Percentiles rank a stretch among this genome's conserved stretches.
These are phyloP conservation scores for Cordia subcordata DNA, from an alignment of 257 asterid genomes.

Conservation along the genomic window DNA sequence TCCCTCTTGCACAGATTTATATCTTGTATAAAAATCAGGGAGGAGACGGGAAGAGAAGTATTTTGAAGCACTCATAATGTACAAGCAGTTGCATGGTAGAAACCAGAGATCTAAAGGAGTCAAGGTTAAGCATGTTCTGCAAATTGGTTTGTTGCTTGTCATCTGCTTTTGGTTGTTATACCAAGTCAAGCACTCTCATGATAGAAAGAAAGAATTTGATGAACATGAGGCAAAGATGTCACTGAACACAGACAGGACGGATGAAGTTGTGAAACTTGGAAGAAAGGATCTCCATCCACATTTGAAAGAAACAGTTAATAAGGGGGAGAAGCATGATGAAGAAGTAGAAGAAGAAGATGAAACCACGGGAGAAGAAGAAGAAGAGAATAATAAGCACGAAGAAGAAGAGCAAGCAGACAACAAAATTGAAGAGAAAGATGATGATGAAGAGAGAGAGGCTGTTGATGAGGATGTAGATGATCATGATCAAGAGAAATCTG, in stretches of 20 bases:
- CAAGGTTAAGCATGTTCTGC: slow-evolving; percentile 56
- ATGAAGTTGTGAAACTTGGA: slow-evolving; percentile 48
- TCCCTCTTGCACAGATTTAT: slow-evolving; percentile 15
- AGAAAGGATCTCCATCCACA: slow-evolving; percentile 55
- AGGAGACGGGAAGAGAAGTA: slow-evolving; percentile 13
- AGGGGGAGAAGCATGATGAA: slow-evolving; percentile 30
- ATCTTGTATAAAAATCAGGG: slow-evolving; percentile 10
- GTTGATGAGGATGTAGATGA: slow-evolving; percentile 49
- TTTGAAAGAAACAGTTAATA: slow-evolving; percentile 27
- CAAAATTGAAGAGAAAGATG: slow-evolving; percentile 48
- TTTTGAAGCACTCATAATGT: slow-evolving; percentile 41
- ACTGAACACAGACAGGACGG: slow-evolving; percentile 14
- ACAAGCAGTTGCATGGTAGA: slow-evolving; percentile 69
- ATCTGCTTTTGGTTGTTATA: slow-evolving; percentile 89
- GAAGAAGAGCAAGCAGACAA: slow-evolving; percentile 46
- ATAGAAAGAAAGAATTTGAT: slow-evolving; percentile 65
- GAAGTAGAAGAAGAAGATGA: slow-evolving; percentile 46
- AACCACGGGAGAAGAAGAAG: slow-evolving; percentile 39
- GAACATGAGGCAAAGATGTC: slow-evolving; percentile 44
- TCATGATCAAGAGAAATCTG: slow-evolving; percentile 58
- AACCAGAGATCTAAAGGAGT: slow-evolving; percentile 69
- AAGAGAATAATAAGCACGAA: slow-evolving; percentile 41
- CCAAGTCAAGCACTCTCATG: slow-evolving; percentile 86
- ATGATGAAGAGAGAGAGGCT: slow-evolving; percentile 29
- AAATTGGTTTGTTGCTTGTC: slow-evolving; percentile 71